Evolutionary conservation across 192 early-diverging fungal species (phyloP), one percentile per base, ranked within the genome.

Genomic region (Jimgerdemannia lactiflua): DNA sequence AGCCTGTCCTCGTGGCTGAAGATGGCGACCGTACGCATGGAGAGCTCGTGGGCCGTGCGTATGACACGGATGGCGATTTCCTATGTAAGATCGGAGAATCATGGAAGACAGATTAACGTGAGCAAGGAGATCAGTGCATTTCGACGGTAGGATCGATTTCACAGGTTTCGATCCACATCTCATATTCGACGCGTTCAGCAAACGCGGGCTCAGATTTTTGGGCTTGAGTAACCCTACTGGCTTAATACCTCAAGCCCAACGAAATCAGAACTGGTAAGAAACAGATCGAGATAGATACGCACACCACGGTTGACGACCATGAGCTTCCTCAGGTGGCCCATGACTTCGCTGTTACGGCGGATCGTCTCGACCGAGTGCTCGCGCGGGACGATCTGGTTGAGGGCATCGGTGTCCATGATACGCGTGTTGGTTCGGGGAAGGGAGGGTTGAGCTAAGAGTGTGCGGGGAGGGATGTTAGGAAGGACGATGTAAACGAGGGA

Each of bases 11-110:
- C 96, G 80, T 95, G 87, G 4, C 94, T 93, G 83, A 93, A 99
- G 72, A 97, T 86, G 42, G 94, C 93, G 10, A 98, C 90, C 67
- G 96, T 93, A 76, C 88, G 90, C 89, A 98, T 89, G 71, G 96
- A 92, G 42, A 98, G 87, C 85, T 97, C 94, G 80, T 96, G 94
- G 1, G 94, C 95, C 7, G 96, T 94, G 71, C 96, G 91, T 81
- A 98, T 95, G 79, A 99, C 89, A 63, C 97, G 91, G 82, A 97
- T 94, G 54, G 97, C 95, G 75, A 99, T 99, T 86, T 99, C 97
- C 86, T 87, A 73, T 42, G 65, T 29, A 44, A 9, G 44, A 43
- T 8, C 59, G 18, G 29, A 69, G 4, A 8, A 72, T 14, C 43
- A 41, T 49, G 59, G 29, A 29, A 29, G 70, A 42, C 20, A 71